Base-by-base conservation (phyloP, 108 stramenopile species). In the Skeletonema menzelii region DNA sequence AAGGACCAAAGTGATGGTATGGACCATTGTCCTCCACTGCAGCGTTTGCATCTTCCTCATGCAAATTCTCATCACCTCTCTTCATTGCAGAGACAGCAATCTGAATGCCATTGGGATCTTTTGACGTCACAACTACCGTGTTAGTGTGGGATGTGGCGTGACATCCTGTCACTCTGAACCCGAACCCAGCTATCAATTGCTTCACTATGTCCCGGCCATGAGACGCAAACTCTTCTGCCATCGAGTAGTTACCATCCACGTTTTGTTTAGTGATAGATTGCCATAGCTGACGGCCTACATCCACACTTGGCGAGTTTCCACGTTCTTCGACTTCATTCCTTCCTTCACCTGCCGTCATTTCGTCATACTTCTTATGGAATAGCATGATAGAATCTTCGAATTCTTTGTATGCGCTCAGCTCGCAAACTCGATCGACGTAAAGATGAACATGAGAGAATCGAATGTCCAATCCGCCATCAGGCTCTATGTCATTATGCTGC, bases 131-230 rank as follows among this genome's bases (percentile, higher is more conserved):
- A 10, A 93, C 68, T 22, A 91, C 74, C 10, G 88, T 80, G 34
- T 62, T 85, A 6, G 91, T 89, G 47, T 67, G 68, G 27, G 27
- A 37, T 20, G 58, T 46, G 73, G 24, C 31, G 72, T 82, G 72
- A 53, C 82, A 76, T 53, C 86, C 90, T 1, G 91, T 91, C 27
- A 95, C 81, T 11, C 95, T 84, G 67, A 91, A 93, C 10, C 92
- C 92, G 46, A 95, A 83, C 11, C 91, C 95, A 17, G 83, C 86
- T 65, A 95, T 79, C 38, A 93, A 56, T 70, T 95, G 95, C 68
- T 86, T 84, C 28, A 95, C 85, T 0, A 93, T 69, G 78, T 91
- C 91, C 3, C 90, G 84, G 38, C 76, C 75, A 38, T 94, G 90
- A 10, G 88, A 60, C 3, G 55, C 44, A 72, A 87, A 93, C 2